phyloP scores from a whole-genome alignment of 2,329 filamentous ascomycete species.

The Stylonectria norvegica region DNA sequence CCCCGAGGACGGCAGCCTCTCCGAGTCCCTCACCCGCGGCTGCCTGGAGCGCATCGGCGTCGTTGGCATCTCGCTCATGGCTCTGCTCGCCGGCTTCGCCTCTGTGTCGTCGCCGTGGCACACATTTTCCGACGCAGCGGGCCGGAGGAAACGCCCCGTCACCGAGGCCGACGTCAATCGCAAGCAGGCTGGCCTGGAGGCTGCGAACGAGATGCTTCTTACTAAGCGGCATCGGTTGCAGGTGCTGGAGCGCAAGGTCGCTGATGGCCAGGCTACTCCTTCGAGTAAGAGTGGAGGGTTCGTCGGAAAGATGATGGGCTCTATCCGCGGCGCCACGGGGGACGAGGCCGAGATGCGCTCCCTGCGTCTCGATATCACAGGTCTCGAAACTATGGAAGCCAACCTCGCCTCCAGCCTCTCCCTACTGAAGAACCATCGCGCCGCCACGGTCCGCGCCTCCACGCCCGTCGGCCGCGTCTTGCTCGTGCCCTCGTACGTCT shows the following conservation, averaged over 20 bases:
- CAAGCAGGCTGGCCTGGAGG: slow-evolving; percentile 75
- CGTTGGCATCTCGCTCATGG: slow-evolving; percentile 83
- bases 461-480: slow-evolving; percentile 65
- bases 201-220: slow-evolving; percentile 74
- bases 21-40: slow-evolving; percentile 45
- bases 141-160: slow-evolving; percentile 51
- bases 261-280: slow-evolving; percentile 28
- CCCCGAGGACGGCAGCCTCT: slow-evolving; percentile 28
- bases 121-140: slow-evolving; percentile 64
- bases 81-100: slow-evolving; percentile 81
- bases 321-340: slow-evolving; percentile 61
- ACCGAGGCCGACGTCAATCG: slow-evolving; percentile 71
- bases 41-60: slow-evolving; percentile 72
- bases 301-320: slow-evolving; percentile 70
- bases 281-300: slow-evolving; percentile 48
- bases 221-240: slow-evolving; percentile 71
- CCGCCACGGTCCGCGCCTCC: slow-evolving; percentile 62
- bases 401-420: slow-evolving; percentile 64
- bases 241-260: slow-evolving; percentile 62
- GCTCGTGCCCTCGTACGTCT: slow-evolving; percentile 60
- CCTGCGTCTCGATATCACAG: slow-evolving; percentile 72
- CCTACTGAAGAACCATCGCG: slow-evolving; percentile 59
- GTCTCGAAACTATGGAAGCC: slow-evolving; percentile 75
- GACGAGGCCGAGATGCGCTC: slow-evolving; percentile 57
- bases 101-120: slow-evolving; percentile 88